A percentile compares a stretch with the other conserved stretches of the same genome.
Conservation (phyloP, 1,139 yeast genomes). For the Debaryomycetaceae sp. region DNA sequence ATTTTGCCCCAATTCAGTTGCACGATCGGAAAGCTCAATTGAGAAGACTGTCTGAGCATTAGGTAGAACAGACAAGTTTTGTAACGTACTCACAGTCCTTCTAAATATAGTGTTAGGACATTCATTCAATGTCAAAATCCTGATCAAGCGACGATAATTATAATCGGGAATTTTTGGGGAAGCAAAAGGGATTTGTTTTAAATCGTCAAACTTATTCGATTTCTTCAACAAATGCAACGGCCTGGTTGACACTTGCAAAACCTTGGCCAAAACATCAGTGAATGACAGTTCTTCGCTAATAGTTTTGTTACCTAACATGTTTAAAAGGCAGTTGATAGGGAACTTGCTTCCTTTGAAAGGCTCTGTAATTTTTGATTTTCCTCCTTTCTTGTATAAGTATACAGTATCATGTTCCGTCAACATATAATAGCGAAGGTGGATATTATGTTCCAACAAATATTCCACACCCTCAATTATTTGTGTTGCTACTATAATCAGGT, state of each 20-base stretch:
- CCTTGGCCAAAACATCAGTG: conserved; percentile 73
- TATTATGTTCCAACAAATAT: conserved; percentile 65
- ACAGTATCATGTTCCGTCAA: conserved; percentile 77
- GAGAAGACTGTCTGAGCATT: conserved; percentile 68
- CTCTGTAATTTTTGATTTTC: conserved; percentile 37
- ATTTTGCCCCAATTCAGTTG: conserved; percentile 56
- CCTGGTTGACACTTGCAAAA: conserved; percentile 73
- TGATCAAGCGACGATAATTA: conserved; percentile 61
- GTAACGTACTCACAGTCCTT: conserved; percentile 81
- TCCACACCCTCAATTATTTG: conserved; percentile 78
- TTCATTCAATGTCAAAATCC: conserved; percentile 76
- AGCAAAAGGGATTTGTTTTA: conserved; percentile 34
- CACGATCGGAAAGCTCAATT: conserved; percentile 62
- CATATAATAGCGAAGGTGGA: conserved; percentile 70
- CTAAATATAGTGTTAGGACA: conserved; percentile 86
- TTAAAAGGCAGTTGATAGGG: conserved; percentile 70
- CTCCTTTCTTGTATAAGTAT: conserved; percentile 44
- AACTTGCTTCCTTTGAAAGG: conserved; percentile 49
- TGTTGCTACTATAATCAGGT: conserved; percentile 69
- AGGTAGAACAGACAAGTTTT: conserved; percentile 61
- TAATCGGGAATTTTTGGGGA: conserved; percentile 66
- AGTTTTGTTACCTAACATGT: conserved; percentile 57
- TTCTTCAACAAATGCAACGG: conserved; percentile 57
- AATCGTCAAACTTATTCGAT: conserved; percentile 14
- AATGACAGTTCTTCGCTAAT: conserved; percentile 71